Evolutionary conservation across 2,329 filamentous ascomycete genomes (phyloP).

Genomic region (Tricladium varicosporioides): DNA sequence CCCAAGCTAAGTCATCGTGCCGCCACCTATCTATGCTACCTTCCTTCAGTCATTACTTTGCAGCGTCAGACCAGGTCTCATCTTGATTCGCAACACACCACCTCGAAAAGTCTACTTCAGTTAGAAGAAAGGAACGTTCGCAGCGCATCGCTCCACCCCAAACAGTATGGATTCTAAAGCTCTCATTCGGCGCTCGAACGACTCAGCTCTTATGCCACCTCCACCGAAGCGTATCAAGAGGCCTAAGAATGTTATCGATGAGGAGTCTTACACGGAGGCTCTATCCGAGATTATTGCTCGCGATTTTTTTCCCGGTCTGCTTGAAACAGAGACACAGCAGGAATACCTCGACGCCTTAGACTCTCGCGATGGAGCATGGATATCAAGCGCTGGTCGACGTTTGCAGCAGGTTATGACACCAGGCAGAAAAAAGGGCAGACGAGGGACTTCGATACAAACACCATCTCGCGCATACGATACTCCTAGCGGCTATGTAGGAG

Average conservation of each 20-base stretch:
- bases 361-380: slow-evolving; percentile 82
- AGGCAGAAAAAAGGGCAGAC: slow-evolving; percentile 45
- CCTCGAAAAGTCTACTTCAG: no score
- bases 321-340: slow-evolving; percentile 82
- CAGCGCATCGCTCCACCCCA: no score
- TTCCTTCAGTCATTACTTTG: no score
- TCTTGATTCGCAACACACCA: no score
- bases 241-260: slow-evolving; percentile 82
- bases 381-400: slow-evolving; percentile 71
- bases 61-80: no score
- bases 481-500: slow-evolving; percentile 64
- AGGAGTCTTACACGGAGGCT: slow-evolving; percentile 88
- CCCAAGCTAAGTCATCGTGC: no score
- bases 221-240: slow-evolving; percentile 93
- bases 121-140: no score
- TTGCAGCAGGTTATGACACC: slow-evolving; percentile 81
- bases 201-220: slow-evolving; percentile 79
- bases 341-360: slow-evolving; percentile 92
- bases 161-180: slow-evolving; percentile 45
- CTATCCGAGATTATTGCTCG: slow-evolving; percentile 92
- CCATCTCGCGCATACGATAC: slow-evolving; percentile 47
- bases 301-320: slow-evolving; percentile 92
- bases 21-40: no score
- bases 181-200: slow-evolving; percentile 59
- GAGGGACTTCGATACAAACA: slow-evolving; percentile 35